A percentile compares a stretch with the other conserved stretches of the same genome.
These are phyloP conservation scores for Salix dunnii DNA, from an alignment of 345 rosid genomes.

Conservation along the genomic window DNA sequence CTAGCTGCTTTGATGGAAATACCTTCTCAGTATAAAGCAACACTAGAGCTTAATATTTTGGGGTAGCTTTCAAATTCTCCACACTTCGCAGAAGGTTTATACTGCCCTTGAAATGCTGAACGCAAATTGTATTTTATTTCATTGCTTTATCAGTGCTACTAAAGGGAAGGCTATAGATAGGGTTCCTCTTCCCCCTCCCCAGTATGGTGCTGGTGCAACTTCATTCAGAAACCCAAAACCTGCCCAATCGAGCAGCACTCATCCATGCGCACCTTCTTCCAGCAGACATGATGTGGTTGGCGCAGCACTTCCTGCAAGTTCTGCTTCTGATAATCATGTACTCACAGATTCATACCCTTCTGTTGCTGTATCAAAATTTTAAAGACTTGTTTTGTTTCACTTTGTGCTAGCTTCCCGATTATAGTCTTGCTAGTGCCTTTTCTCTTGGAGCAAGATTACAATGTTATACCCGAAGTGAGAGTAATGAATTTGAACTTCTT, in stretches of 20 bases:
- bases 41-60: conserved; percentile 69
- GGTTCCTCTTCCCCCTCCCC: conserved; percentile 78
- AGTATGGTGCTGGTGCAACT: conserved; percentile 34
- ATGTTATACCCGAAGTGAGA: not conserved
- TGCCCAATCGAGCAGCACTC: conserved; percentile 11
- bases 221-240: conserved; percentile 23
- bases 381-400: not conserved
- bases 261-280: conserved; percentile 31
- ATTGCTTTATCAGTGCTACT: conserved; percentile 27
- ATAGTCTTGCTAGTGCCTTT: not conserved
- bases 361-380: not conserved
- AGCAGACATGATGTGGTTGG: conserved; percentile 17
- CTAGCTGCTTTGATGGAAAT: conserved; percentile 94
- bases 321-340: conserved; percentile 47
- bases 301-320: conserved; percentile 37
- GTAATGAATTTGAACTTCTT: not conserved
- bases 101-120: not conserved
- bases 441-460: not conserved
- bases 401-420: not conserved
- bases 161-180: conserved; percentile 57
- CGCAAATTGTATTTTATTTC: conserved; percentile 11
- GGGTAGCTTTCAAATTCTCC: conserved; percentile 44
- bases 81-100: not conserved
- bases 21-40: conserved; percentile 92
- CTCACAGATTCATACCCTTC: not conserved